phyloP scores from a whole-genome alignment of 1,284 basidiomycete genomes.

The Leucoagaricus sp. region DNA sequence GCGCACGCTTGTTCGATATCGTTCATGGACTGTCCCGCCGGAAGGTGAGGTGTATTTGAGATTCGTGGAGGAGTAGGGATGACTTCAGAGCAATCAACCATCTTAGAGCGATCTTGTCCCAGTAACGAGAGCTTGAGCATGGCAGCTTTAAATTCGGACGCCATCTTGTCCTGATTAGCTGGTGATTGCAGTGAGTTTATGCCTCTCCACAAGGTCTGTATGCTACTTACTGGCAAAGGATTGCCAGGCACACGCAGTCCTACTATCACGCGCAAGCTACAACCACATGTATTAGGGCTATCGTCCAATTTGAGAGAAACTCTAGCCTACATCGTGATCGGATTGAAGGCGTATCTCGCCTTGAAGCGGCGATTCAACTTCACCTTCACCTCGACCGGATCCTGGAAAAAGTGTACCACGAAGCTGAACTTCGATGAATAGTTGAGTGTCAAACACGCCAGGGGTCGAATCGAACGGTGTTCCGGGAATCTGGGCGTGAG shows the following conservation, averaged over 20 bases:
- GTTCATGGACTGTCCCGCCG: constrained; percentile 31
- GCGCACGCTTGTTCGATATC: constrained; percentile 39
- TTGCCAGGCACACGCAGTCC: constrained; percentile 41
- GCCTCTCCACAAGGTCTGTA: neutral
- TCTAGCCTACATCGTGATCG: constrained; percentile 31
- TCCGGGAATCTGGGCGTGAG: constrained; percentile 18
- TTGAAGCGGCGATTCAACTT: constrained; percentile 36
- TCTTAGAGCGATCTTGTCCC: constrained; percentile 29
- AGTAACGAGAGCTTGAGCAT: constrained; percentile 39
- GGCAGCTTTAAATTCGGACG: constrained; percentile 33
- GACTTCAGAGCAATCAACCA: constrained; percentile 41
- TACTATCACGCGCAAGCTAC: constrained; percentile 22
- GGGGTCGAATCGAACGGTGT: constrained; percentile 44
- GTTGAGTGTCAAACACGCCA: constrained; percentile 37
- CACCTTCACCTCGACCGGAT: constrained; percentile 34
- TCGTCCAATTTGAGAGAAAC: neutral
- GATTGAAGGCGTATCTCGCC: constrained; percentile 44
- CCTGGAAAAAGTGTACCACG: constrained; percentile 19
- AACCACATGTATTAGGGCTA: neutral
- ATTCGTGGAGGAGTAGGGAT: constrained; percentile 34
- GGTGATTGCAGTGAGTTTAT: neutral
- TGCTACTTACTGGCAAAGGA: constrained; percentile 36
- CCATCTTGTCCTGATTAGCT: constrained; percentile 34
- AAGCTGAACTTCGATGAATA: constrained; percentile 41
- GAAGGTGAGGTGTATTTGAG: constrained; percentile 31